Conservation (phyloP, 331 rosid genomes). For the Prunus yedoensis region DNA sequence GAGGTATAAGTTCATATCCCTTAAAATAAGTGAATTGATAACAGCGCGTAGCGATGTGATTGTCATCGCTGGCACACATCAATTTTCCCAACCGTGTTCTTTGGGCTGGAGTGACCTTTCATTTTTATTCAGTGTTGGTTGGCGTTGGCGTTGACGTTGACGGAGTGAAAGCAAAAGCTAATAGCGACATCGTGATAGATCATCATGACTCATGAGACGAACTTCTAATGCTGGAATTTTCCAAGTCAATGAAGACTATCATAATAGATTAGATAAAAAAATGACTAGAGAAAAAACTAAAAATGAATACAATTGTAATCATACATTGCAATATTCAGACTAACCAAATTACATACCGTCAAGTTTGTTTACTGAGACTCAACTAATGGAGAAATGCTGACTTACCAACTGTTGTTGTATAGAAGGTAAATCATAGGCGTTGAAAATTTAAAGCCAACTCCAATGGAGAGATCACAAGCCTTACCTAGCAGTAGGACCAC, state of each 20-base stretch:
- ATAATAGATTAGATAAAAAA: background rate
- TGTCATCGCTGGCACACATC: too few relatives aligned
- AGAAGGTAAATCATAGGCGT: background rate
- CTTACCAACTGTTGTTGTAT: background rate
- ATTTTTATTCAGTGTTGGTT: too few relatives aligned
- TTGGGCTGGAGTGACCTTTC: too few relatives aligned
- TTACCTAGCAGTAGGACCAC: too few relatives aligned
- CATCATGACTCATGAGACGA: background rate
- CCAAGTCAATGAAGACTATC: constrained; percentile 10
- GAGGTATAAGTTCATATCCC: too few relatives aligned
- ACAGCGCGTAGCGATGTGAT: too few relatives aligned
- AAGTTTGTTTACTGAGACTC: too few relatives aligned
- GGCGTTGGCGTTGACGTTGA: background rate
- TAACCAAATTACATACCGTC: too few relatives aligned
- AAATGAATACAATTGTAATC: background rate
- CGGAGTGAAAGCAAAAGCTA: background rate
- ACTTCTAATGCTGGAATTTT: background rate
- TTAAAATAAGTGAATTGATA: too few relatives aligned
- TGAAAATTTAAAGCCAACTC: background rate
- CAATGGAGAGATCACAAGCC: background rate
- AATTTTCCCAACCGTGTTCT: too few relatives aligned
- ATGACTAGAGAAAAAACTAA: background rate
- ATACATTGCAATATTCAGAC: too few relatives aligned
- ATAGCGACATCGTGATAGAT: background rate
- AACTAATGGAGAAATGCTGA: too few relatives aligned